Evolutionary conservation across 495 filamentous ascomycete genomes (phyloP), one percentile per base, ranked within the genome.

Genomic region (Hypomontagnella monticulosa): DNA sequence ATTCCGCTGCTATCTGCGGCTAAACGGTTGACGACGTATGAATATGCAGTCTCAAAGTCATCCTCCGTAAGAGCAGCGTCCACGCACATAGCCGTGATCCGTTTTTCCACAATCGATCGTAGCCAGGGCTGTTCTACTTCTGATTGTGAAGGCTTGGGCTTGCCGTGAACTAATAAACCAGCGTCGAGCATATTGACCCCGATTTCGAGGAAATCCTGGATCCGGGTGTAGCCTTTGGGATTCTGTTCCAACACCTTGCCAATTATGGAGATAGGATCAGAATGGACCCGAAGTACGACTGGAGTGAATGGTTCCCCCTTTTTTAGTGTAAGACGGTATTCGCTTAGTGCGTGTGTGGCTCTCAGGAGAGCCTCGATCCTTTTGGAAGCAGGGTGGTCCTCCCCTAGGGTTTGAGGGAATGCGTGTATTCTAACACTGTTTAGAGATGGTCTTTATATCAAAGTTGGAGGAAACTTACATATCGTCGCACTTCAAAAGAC

Each of bases 41-140:
- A 96, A 77, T 98, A 98, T 18, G 96, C 96, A 0, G 96, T 98
- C 64, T 96, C 94, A 66, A 98, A 98, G 71, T 99, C 95, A 68
- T 95, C 87, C 72, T 93, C 91, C 4, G 81, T 78, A 1, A 98
- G 84, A 27, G 94, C 92, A 4, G 93, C 89, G 67, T 94, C 89
- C 41, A 98, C 89, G 67, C 94, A 93, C 86, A 97, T 92, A 50
- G 89, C 89, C 30, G 87, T 90, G 50, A 99, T 88, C 49, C 93
- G 86, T 27, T 85, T 84, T 71, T 91, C 87, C 11, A 84, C 75
- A 10, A 73, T 64, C 3, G 62, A 32, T 20, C 66, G 66, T 32
- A 78, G 71, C 33, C 66, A 72, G 58, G 48, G 68, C 47, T 12
- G 55, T 5, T 52, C 42, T 18, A 43, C 10, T 10, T 12, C 30